Evolutionary conservation across 345 rosid genomes (phyloP).

Genomic region (Tarenaya hassleriana): DNA sequence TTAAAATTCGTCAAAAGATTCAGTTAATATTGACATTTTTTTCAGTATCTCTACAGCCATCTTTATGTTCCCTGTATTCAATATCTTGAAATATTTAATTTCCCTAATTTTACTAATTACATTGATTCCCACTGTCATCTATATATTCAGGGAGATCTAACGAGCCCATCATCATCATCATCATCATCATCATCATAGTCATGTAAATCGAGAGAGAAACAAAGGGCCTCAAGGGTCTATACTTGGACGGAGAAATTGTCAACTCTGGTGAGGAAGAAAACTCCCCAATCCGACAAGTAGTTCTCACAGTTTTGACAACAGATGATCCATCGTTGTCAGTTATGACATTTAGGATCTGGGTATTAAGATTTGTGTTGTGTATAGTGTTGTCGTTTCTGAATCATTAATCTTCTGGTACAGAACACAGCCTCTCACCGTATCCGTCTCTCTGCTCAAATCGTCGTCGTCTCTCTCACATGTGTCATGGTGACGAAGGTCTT

Average conservation of each 20-base stretch:
- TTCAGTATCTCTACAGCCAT: too few relatives aligned
- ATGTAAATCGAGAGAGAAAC: constrained; percentile 22
- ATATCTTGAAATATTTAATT: too few relatives aligned
- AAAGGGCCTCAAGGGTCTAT: constrained; percentile 19
- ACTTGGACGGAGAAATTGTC: constrained; percentile 14
- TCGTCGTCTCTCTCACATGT: constrained; percentile 82
- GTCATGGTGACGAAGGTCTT: constrained; percentile 83
- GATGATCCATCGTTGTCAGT: constrained; percentile 87
- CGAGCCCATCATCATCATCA: constrained; percentile 23
- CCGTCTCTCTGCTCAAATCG: constrained; percentile 94
- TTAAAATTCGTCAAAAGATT: too few relatives aligned
- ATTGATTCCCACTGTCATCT: too few relatives aligned
- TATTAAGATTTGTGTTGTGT: constrained; percentile 69
- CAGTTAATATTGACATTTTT: too few relatives aligned
- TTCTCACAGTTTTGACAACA: constrained; percentile 75
- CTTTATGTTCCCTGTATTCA: too few relatives aligned
- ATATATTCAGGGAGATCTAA: too few relatives aligned
- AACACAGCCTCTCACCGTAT: constrained; percentile 82
- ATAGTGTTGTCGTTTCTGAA: constrained; percentile 74
- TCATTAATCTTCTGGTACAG: constrained; percentile 97
- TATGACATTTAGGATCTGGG: constrained; percentile 91
- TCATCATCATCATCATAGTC: too few relatives aligned
- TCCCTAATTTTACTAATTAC: too few relatives aligned
- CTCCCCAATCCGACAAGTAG: constrained; percentile 85
- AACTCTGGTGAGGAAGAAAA: constrained; percentile 40